Evolutionary conservation across 768 basidiomycete species (phyloP), one percentile per base, ranked within the genome.

Genomic region (Scleroderma citrinum): DNA sequence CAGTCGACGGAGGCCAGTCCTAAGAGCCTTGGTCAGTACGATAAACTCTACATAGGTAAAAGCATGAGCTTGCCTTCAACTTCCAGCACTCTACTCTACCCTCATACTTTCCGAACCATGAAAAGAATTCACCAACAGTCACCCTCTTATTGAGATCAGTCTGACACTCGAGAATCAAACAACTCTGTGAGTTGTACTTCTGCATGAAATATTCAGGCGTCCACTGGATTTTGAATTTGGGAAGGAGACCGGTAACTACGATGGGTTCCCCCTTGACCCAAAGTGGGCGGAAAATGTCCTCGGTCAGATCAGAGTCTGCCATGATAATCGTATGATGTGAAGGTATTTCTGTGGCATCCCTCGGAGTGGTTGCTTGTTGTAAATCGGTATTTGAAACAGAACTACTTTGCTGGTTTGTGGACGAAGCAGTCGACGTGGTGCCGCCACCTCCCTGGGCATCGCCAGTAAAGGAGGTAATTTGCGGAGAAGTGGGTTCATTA

Each of bases 1-100:
- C 92, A 2, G 80, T 76, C 8, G 85, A 83, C 0, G 89, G 80
- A 3, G 94, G 94, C 93, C 94, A 98, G 68, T 98, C 94, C 85
- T 93, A 55, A 19, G 23, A 21, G 34, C 4, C 7, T 41, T 31
- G 19, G 32, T 61, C 36, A 64, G 49, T 24, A 3, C 55, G 44
- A 26, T 13, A 48, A 17, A 0, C 20, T 37, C 36, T 5, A 29
- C 21, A 29, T 34, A 3, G 2, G 46, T 29, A 11, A 44, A 19
- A 7, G n/a, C 35, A 20, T 19, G 24, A 7, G 32, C 64, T 40
- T 56, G 82, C 87, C 79, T 91, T 92, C 52, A 93, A 66, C 67
- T 92, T 92, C 81, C 81, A 75, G 47, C 77, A 83, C 26, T 77
- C 74, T 19, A 58, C 69, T 45, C 81, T 71, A 6, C 65, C 78